Evolutionary conservation across 2,329 filamentous ascomycete species (phyloP).

Genomic region (Colletotrichum abscissum): DNA sequence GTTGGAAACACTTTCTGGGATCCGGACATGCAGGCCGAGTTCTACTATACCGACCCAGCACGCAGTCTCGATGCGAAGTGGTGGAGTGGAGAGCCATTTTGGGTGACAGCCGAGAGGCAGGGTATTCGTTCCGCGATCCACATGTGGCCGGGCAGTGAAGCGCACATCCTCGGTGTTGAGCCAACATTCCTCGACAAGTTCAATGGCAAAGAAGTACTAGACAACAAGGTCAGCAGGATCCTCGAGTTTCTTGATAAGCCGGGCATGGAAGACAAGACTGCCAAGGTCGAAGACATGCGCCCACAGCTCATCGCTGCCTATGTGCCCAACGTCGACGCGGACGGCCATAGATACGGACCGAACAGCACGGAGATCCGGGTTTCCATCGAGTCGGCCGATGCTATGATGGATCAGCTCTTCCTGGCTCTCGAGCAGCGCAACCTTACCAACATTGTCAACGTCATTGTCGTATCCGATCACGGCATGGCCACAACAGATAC

Average conservation of each 20-base stretch:
- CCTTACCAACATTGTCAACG: slow-evolving; percentile 88
- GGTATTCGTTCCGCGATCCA: slow-evolving; percentile 85
- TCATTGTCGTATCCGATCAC: slow-evolving; percentile 97
- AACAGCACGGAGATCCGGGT: slow-evolving; percentile 91
- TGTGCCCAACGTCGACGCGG: slow-evolving; percentile 89
- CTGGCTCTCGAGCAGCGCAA: slow-evolving; percentile 83
- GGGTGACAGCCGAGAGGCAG: slow-evolving; percentile 90
- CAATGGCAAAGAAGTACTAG: slow-evolving; percentile 80
- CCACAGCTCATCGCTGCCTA: slow-evolving; percentile 96
- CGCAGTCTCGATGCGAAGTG: slow-evolving; percentile 86
- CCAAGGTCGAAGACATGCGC: slow-evolving; percentile 65
- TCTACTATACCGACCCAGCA: slow-evolving; percentile 84
- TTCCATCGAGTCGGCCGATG: slow-evolving; percentile 84
- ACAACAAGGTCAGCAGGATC: slow-evolving; percentile 81
- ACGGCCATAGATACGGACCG: slow-evolving; percentile 89
- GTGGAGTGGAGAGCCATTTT: slow-evolving; percentile 96
- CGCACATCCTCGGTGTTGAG: slow-evolving; percentile 79
- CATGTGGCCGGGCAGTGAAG: slow-evolving; percentile 99
- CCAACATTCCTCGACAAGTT: slow-evolving; percentile 87
- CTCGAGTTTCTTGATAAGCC: slow-evolving; percentile 88
- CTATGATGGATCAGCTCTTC: slow-evolving; percentile 83
- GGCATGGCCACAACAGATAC: slow-evolving; percentile 96
- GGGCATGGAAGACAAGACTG: slow-evolving; percentile 70
- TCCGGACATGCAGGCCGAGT: slow-evolving; percentile 78
- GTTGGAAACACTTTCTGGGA: slow-evolving; percentile 98